Evolutionary conservation across 352 stramenopile species (phyloP), one percentile per base, ranked within the genome.

Genomic region (Phytopythium boreale): DNA sequence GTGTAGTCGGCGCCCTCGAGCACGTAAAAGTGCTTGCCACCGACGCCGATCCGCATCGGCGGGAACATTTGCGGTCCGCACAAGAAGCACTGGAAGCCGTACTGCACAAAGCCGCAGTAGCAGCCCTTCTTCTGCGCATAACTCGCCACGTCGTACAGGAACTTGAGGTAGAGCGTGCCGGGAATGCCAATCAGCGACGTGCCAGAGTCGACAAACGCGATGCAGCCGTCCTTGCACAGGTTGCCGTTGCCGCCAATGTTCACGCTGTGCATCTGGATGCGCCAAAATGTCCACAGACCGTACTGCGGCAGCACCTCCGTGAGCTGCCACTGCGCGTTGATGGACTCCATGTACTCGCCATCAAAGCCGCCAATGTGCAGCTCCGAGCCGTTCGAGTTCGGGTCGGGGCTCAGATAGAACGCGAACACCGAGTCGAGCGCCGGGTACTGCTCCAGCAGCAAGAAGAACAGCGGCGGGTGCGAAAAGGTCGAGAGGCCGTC

Each of bases 201-300:
- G 46, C 97, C 97, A n/a, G 92, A 98, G 88, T 99, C 97, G 46
- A 98, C 87, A 76, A 99, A 98, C 27, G 87, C 96, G 34, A 95
- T 89, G 57, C 82, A 90, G 20, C 82, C 88, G 27, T 81, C 65
- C 0, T 63, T 20, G 31, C 80, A 88, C 3, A 75, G 70, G 43
- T 88, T 87, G 9, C 61, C 47, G 47, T 77, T 71, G 24, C 68
- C 68, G 19, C 74, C 80, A 15, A 94, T 75, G 34, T 74, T 63
- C 0, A 94, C 71, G 61, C 77, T 88, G 58, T 92, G 82, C 56
- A 94, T 65, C 50, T 80, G 69, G 22, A 94, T 79, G 55, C 84
- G 77, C 83, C 85, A 94, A 43, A 92, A 94, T n/a, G 83, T 92
- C 82, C 84, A 94, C 43, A 90, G 74, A 2, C 85, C 85, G 63